Evolutionary conservation across 2,329 filamentous ascomycete species (phyloP).

Genomic region (Lizonia empirigonia): DNA sequence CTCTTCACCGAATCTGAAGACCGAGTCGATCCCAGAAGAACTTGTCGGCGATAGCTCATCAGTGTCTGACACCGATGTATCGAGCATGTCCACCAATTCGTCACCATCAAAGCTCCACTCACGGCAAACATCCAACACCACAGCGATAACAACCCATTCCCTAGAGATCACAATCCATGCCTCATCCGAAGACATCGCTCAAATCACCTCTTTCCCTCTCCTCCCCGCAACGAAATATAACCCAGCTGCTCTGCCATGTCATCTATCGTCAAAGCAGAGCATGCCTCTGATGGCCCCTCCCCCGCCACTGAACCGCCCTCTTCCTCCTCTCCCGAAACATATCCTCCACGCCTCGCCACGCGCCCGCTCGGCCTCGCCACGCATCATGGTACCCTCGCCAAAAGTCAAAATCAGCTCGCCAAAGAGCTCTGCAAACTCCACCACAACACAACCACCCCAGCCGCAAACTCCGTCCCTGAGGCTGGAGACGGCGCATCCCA

Average conservation of each 20-base stretch:
- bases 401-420: conserved; percentile 2
- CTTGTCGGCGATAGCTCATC: conserved; percentile 22
- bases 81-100: conserved; percentile 16
- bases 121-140: conserved; percentile 30
- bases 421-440: conserved; percentile 10
- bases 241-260: not conserved
- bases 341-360: conserved; percentile 12
- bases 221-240: conserved; percentile 12
- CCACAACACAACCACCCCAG: not conserved
- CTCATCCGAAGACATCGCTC: conserved; percentile 32
- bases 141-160: conserved; percentile 22
- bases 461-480: conserved; percentile 10
- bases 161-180: conserved; percentile 41
- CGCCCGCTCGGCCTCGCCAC: conserved; percentile 27
- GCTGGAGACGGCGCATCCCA: conserved; percentile 23
- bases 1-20: conserved; percentile 20
- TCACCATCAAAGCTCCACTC: conserved; percentile 22
- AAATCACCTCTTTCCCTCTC: conserved; percentile 16
- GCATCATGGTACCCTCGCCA: conserved; percentile 8
- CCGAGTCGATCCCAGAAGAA: conserved; percentile 33
- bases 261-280: conserved; percentile 15
- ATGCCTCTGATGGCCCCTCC: conserved; percentile 19
- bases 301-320: conserved; percentile 29
- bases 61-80: conserved; percentile 30
- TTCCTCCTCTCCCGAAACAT: conserved; percentile 32